Evolutionary conservation across 2,329 filamentous ascomycete species (phyloP), one percentile per base, ranked within the genome.

Genomic region (Colletotrichum destructivum): DNA sequence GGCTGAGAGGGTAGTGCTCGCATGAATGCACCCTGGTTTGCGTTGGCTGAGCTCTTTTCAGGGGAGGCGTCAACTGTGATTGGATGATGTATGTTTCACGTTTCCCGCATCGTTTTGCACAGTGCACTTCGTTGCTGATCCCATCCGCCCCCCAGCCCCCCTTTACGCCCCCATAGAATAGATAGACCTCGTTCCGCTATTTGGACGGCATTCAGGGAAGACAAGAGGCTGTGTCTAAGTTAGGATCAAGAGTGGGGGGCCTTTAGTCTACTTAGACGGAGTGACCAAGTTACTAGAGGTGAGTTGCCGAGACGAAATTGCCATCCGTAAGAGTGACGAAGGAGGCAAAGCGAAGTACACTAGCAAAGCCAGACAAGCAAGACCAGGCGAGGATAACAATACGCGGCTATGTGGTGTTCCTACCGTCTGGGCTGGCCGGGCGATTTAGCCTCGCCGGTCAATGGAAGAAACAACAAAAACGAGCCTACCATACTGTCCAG

Each of bases 71-170:
- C 51, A 52, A 56, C 9, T 38, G n/a, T 69, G 64, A 73, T 73
- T 73, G 72, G 72, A 49, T 26, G 18, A 31, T 56, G 49, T 16
- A 15, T 62, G 72, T 73, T 73, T 73, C 72, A 73, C 47, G 55
- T 73, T 73, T 69, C 60, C 56, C 42, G 70, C 67, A 66, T 57
- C 51, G 66, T 23, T 60, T 42, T 52, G 18, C 47, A 23, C 42
- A 63, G 66, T 38, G 51, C 40, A 13, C n/a, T 51, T 23, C 42
- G 8, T 62, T 44, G 69, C 42, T 69, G 54, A 69, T 71, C 69
- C 31, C 21, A 35, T 51, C 42, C 31, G 52, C 52, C 57, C 68
- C 57, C 44, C 55, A 40, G 42, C 35, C 5, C 35, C 26, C 35
- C 54, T 18, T 13, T 55, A 26, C 26, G 26, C 26, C 26, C 26